Evolutionary conservation across 768 basidiomycete species (phyloP).

Genomic region (Paxillus ammoniavirescens): DNA sequence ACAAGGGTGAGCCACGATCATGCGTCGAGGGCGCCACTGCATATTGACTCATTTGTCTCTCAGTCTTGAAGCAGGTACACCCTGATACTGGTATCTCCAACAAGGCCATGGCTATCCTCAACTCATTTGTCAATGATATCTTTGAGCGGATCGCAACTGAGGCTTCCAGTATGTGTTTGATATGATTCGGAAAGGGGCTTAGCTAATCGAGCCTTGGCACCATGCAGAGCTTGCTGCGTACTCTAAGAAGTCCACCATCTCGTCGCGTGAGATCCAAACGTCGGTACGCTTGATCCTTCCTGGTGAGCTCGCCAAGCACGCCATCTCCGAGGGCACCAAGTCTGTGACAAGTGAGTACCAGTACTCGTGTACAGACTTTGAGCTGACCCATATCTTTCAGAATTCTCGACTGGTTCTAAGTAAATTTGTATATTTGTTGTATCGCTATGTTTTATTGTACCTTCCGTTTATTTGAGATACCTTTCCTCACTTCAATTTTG

Average conservation of each 20-base stretch:
- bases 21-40: background rate
- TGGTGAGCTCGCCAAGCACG: slow-evolving; percentile 85
- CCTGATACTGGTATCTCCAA: slow-evolving; percentile 93
- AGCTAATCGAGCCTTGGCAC: background rate
- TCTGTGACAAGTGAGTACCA: slow-evolving; percentile 59
- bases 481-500: slow-evolving; percentile 11
- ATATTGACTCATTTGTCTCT: background rate
- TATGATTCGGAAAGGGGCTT: background rate
- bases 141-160: slow-evolving; percentile 79
- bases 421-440: slow-evolving; percentile 34
- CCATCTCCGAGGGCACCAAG: slow-evolving; percentile 83
- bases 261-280: slow-evolving; percentile 89
- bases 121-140: slow-evolving; percentile 84
- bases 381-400: slow-evolving; percentile 27
- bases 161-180: slow-evolving; percentile 55
- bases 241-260: slow-evolving; percentile 89
- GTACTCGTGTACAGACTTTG: background rate
- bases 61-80: slow-evolving; percentile 89
- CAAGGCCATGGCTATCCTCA: slow-evolving; percentile 82
- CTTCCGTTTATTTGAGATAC: slow-evolving; percentile 30
- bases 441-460: slow-evolving; percentile 35
- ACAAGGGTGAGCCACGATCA: slow-evolving; percentile 54
- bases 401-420: slow-evolving; percentile 63
- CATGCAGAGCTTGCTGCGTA: slow-evolving; percentile 71
- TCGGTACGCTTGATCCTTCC: slow-evolving; percentile 80